Evolutionary conservation across 345 rosid genomes (phyloP).

Genomic region (Sisymbrium altissimum): DNA sequence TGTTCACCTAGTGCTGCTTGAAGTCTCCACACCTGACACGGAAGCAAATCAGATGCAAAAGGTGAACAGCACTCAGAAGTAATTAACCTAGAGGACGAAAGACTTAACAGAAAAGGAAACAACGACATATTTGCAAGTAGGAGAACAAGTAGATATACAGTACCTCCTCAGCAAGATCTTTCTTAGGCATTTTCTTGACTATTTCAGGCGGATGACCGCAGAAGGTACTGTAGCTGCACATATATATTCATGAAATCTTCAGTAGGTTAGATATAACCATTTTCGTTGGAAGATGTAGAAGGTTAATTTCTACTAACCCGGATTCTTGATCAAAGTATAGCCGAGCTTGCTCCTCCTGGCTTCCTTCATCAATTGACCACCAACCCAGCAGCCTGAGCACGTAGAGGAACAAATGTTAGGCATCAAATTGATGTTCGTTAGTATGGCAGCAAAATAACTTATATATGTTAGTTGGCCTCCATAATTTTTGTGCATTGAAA

Average conservation of each 20-base stretch:
- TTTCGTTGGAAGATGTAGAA: not conserved
- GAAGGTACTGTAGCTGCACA: conserved; percentile 84
- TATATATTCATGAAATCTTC: conserved; percentile 5
- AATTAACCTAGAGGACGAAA: not conserved
- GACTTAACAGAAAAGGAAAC: not conserved
- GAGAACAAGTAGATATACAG: not conserved
- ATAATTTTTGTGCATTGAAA: not conserved
- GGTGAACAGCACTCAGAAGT: not conserved
- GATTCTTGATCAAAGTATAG: conserved; percentile 64
- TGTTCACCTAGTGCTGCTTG: conserved; percentile 99
- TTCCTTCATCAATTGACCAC: conserved; percentile 99
- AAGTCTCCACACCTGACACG: conserved; percentile 86
- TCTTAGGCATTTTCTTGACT: conserved; percentile 94
- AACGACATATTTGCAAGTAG: not conserved
- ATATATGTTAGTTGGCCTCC: not conserved
- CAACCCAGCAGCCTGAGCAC: conserved; percentile 78
- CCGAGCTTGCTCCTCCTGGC: conserved; percentile 89
- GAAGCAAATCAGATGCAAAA: not conserved
- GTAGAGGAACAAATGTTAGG: conserved; percentile 13
- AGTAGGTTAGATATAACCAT: not conserved
- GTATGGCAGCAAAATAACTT: not conserved
- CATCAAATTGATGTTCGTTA: not conserved
- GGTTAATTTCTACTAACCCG: conserved; percentile 41
- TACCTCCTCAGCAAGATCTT: conserved; percentile 97
- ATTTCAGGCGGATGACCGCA: conserved; percentile 92